A percentile compares a stretch with the other conserved stretches of the same genome.
These are phyloP conservation scores for Acarospora socialis DNA, from an alignment of 2,329 filamentous ascomycete genomes.

Conservation along the genomic window DNA sequence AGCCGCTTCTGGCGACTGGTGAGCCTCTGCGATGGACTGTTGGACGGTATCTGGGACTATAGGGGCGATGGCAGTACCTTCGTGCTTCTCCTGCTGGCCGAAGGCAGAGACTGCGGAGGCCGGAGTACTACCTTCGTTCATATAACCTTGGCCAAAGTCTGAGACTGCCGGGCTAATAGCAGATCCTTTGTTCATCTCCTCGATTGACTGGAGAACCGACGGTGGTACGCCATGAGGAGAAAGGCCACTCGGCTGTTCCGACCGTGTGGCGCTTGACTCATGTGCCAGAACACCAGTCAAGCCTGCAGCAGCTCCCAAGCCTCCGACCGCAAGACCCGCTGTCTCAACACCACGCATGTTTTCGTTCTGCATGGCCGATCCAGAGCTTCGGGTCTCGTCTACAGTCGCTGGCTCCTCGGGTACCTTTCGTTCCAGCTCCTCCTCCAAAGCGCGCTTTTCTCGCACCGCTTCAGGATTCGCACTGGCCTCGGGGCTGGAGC, in stretches of 20 bases:
- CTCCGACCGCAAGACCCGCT: constrained; percentile 10
- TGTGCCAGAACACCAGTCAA: constrained; percentile 8
- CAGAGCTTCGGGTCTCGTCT: constrained; percentile 33
- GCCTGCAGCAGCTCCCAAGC: constrained; percentile 5
- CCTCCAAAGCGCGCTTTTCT: constrained; percentile 58
- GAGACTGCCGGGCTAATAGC: not conserved
- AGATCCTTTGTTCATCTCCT: constrained; percentile 12
- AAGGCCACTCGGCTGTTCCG: not conserved
- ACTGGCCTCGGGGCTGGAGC: constrained; percentile 52
- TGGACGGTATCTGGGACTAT: constrained; percentile 31
- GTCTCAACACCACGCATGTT: constrained; percentile 6
- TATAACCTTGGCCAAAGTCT: not conserved
- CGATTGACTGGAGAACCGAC: constrained; percentile 12
- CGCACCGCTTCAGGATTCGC: constrained; percentile 49
- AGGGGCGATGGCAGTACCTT: constrained; percentile 12
- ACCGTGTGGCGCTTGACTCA: not conserved
- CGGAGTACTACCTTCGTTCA: constrained; percentile 14
- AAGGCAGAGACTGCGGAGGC: constrained; percentile 14
- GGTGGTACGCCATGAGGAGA: constrained; percentile 8
- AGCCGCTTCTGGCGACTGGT: constrained; percentile 55
- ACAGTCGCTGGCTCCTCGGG: constrained; percentile 44
- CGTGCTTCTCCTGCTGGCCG: constrained; percentile 9
- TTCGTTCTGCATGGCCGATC: not conserved
- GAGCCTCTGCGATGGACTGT: constrained; percentile 35
- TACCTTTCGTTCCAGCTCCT: constrained; percentile 55